Percentiles rank a stretch among this genome's conserved stretches.
phyloP scores from a whole-genome alignment of 495 filamentous ascomycete genomes.

The Neurospora hispaniola region DNA sequence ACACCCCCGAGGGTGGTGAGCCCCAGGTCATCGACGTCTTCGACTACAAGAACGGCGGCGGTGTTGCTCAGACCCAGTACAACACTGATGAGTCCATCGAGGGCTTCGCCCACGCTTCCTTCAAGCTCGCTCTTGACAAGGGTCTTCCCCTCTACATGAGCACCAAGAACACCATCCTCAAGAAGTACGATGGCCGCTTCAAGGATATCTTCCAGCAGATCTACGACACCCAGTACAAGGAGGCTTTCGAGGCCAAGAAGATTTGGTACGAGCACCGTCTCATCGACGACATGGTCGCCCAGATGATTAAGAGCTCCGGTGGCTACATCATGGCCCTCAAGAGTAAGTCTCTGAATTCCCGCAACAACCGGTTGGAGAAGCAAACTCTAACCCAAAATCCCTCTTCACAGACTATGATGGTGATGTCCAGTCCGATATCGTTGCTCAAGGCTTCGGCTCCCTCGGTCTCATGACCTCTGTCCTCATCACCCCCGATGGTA shows the following conservation, averaged over 20 bases:
- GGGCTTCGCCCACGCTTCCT: constrained; percentile 90
- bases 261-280: constrained; percentile 99
- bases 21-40: constrained; percentile 82
- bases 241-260: constrained; percentile 74
- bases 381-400: constrained; percentile 3
- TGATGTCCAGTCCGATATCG: constrained; percentile 96
- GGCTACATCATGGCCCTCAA: constrained; percentile 97
- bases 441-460: constrained; percentile 96
- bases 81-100: constrained; percentile 92
- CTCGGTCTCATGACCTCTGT: constrained; percentile 97
- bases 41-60: constrained; percentile 73
- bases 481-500: constrained; percentile 87
- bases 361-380: background rate
- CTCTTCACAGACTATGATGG: constrained; percentile 76
- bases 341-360: constrained; percentile 46
- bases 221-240: constrained; percentile 78
- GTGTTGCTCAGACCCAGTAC: constrained; percentile 89
- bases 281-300: constrained; percentile 99
- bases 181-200: constrained; percentile 96
- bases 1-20: constrained; percentile 72
- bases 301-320: constrained; percentile 97
- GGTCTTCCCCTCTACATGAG: constrained; percentile 89
- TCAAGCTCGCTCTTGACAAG: constrained; percentile 88
- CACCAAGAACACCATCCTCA: constrained; percentile 99
- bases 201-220: constrained; percentile 99